Evolutionary conservation across 805 yeast species (phyloP).

Genomic region (Saccharomyces jurei): DNA sequence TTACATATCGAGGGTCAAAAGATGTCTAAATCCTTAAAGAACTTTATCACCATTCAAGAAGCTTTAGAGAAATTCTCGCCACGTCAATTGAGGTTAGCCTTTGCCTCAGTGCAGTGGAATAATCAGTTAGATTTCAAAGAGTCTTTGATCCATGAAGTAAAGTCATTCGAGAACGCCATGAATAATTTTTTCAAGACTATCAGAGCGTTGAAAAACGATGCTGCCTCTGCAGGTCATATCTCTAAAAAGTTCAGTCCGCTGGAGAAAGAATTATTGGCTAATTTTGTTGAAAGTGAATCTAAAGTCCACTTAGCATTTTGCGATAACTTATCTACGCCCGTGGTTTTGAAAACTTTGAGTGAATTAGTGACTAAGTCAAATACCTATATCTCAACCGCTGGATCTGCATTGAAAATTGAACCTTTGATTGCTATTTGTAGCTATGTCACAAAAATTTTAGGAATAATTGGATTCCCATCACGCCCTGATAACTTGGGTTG

Average conservation of each 20-base stretch:
- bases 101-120: constrained; percentile 90
- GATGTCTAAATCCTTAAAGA: constrained; percentile 92
- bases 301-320: constrained; percentile 72
- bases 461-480: constrained; percentile 66
- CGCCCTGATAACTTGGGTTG: constrained; percentile 75
- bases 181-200: constrained; percentile 80
- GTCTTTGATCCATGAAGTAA: constrained; percentile 66
- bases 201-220: constrained; percentile 70
- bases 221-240: constrained; percentile 34
- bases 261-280: constrained; percentile 50
- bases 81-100: constrained; percentile 83
- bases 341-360: constrained; percentile 53
- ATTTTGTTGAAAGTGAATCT: constrained; percentile 43
- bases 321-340: constrained; percentile 80
- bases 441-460: constrained; percentile 65
- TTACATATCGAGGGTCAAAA: constrained; percentile 97
- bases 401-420: constrained; percentile 50
- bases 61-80: constrained; percentile 65
- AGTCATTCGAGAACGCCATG: constrained; percentile 61
- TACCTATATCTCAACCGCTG: constrained; percentile 55
- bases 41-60: constrained; percentile 89
- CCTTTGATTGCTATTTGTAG: constrained; percentile 53
- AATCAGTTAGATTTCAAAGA: constrained; percentile 88
- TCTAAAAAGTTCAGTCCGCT: constrained; percentile 50
- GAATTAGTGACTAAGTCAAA: constrained; percentile 68